Conservation (phyloP, 331 rosid species). For the Prunus yedoensis region DNA sequence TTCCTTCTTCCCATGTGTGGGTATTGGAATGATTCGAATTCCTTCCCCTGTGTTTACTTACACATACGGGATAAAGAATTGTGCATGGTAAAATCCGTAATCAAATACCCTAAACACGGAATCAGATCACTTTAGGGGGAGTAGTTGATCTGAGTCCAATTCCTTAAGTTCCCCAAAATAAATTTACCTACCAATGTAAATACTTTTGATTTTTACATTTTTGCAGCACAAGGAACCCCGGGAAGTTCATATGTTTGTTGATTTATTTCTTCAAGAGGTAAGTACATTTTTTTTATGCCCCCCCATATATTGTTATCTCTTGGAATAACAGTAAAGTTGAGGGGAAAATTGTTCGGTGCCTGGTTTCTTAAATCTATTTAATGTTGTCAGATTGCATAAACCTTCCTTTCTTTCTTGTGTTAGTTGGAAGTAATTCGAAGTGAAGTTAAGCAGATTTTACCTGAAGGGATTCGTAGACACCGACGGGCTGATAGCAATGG, state of each 20-base stretch:
- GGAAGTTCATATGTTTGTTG: slow-evolving; percentile 96
- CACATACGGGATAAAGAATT: too few species aligned
- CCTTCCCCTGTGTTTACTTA: too few species aligned
- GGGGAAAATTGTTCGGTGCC: neutral
- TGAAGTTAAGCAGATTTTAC: slow-evolving; percentile 86
- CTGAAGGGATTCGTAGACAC: slow-evolving; percentile 70
- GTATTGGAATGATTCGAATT: neutral
- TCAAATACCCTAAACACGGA: too few species aligned
- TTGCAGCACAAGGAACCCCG: slow-evolving; percentile 95
- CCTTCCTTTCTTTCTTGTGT: slow-evolving; percentile 25
- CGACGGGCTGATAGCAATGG: slow-evolving; percentile 84
- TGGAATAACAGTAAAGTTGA: neutral
- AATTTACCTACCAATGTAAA: neutral
- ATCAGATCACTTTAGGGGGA: too few species aligned
- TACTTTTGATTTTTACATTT: slow-evolving; percentile 28
- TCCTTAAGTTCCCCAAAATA: neutral
- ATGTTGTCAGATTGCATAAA: neutral
- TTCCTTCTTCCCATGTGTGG: too few species aligned
- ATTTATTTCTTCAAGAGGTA: slow-evolving; percentile 91
- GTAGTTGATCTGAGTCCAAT: too few species aligned
- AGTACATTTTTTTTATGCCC: slow-evolving; percentile 26
- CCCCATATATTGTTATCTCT: neutral
- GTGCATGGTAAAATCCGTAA: too few species aligned
- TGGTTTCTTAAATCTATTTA: neutral
- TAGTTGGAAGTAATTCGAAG: slow-evolving; percentile 66